Percentiles rank a stretch among this genome's conserved stretches.
These are phyloP conservation scores for Zarea fungicola DNA, from an alignment of 2,329 filamentous ascomycete genomes.

Conservation along the genomic window DNA sequence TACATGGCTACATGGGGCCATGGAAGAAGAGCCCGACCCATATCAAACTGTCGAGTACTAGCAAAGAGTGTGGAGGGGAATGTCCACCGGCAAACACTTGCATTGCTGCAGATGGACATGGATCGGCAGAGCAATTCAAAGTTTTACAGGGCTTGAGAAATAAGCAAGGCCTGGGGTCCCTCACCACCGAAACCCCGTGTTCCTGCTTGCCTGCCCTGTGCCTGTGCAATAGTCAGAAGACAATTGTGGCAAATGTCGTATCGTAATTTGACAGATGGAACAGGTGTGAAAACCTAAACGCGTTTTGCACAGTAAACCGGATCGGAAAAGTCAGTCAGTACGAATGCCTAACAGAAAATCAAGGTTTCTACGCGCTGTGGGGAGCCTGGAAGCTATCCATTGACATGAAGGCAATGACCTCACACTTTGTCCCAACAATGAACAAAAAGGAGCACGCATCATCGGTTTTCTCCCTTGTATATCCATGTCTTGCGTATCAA, in stretches of 20 bases:
- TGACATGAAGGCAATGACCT: background rate
- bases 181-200: too few relatives aligned
- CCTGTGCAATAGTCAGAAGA: too few relatives aligned
- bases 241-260: too few relatives aligned
- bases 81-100: slow-evolving; percentile 1
- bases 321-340: too few relatives aligned
- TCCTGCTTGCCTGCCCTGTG: too few relatives aligned
- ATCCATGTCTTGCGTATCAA: background rate
- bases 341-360: too few relatives aligned
- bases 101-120: background rate
- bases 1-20: too few relatives aligned
- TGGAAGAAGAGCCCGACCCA: background rate
- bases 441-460: background rate
- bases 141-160: background rate
- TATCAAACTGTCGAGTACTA: too few relatives aligned
- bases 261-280: too few relatives aligned
- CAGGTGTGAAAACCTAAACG: too few relatives aligned
- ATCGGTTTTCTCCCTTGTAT: background rate
- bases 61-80: background rate
- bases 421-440: background rate
- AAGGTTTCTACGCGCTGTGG: slow-evolving; percentile 2
- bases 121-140: slow-evolving; percentile 5
- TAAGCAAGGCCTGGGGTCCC: too few relatives aligned
- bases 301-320: too few relatives aligned
- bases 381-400: background rate